Evolutionary conservation across 1,284 basidiomycete species (phyloP), one percentile per base, ranked within the genome.

Genomic region (Ganoderma leucocontextum): DNA sequence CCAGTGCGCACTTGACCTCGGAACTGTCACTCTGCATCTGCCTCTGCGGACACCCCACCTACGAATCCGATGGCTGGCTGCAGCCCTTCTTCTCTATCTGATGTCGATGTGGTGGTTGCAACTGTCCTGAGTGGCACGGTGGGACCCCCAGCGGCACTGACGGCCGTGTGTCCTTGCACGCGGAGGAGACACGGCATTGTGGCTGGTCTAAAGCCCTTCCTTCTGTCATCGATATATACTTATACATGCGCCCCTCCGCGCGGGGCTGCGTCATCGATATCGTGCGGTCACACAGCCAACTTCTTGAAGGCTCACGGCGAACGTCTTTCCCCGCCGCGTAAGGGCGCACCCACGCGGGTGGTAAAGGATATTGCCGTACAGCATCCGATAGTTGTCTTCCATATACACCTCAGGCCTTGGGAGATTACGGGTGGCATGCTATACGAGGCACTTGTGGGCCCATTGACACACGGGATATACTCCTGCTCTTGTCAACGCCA

Each of bases 211-310:
- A 44, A 47, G 44, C 8, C 25, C 4, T 36, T 17, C 7, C 57
- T 59, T 39, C 38, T 59, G 38, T 59, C 38, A 59, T 59, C 57
- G 57, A 59, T 59, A 59, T 38, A 39, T 38, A 9, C 6, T 6
- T 12, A 44, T 47, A 41, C 15, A 55, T 17, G 49, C 13, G 19
- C 19, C 13, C 3, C 10, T 22, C 39, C 49, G 36, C n/a, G 36
- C 62, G 7, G 15, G 47, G 44, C 44, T 25, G 33, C 44, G 35
- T 36, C 13, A 63, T 63, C 62, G 62, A 63, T 63, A 22, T 22
- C 39, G 25, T n/a, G 22, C 13, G 62, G 62, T 53, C 25, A 55
- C 62, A 64, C 39, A 57, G 53, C 62, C 38, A 63, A 22, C 41
- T 29, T 29, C 29, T 17, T 35, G 5, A 12, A 47, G 25, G n/a